These are phyloP conservation scores for Penicillium bialowiezense DNA, from an alignment of 495 filamentous ascomycete genomes.

Conservation along the genomic window DNA sequence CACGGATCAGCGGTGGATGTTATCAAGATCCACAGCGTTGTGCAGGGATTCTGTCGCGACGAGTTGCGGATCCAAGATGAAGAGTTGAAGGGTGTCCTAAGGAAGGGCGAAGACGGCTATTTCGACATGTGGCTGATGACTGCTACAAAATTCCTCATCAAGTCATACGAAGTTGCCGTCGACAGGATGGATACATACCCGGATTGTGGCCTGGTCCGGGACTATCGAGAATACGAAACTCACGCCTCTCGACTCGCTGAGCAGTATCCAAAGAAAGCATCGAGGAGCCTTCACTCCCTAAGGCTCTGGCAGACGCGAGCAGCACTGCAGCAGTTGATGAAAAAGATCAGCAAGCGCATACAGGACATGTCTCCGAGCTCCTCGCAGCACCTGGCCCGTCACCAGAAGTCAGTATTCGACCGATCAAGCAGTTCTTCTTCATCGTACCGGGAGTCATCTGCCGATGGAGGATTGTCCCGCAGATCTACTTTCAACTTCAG, in stretches of 20 bases:
- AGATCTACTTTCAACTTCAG: slow-evolving; percentile 33
- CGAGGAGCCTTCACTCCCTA: slow-evolving; percentile 26
- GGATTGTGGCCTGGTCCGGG: slow-evolving; percentile 61
- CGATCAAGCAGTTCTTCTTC: slow-evolving; percentile 64
- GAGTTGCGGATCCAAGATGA: slow-evolving; percentile 55
- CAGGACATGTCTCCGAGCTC: slow-evolving; percentile 50
- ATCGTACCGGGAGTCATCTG: slow-evolving; percentile 36
- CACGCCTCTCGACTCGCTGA: slow-evolving; percentile 58
- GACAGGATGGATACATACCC: slow-evolving; percentile 53
- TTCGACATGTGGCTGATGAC: slow-evolving; percentile 62
- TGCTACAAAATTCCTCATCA: slow-evolving; percentile 57
- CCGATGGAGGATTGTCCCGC: slow-evolving; percentile 33
- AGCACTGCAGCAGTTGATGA: slow-evolving; percentile 46
- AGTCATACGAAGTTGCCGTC: slow-evolving; percentile 60
- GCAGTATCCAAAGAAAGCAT: slow-evolving; percentile 32
- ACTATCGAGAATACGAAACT: slow-evolving; percentile 68
- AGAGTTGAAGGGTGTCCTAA: slow-evolving; percentile 36
- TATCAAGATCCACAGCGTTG: slow-evolving; percentile 72
- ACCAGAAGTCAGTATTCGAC: slow-evolving; percentile 68
- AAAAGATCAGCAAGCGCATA: slow-evolving; percentile 56
- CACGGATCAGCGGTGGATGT: slow-evolving; percentile 59
- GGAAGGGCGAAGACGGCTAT: slow-evolving; percentile 23
- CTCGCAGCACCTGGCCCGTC: slow-evolving; percentile 46
- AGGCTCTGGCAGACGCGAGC: slow-evolving; percentile 39
- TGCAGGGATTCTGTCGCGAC: slow-evolving; percentile 76